A percentile compares a stretch with the other conserved stretches of the same genome.
phyloP scores from a whole-genome alignment of 2,329 filamentous ascomycete species.

The Aspergillus nomiae region DNA sequence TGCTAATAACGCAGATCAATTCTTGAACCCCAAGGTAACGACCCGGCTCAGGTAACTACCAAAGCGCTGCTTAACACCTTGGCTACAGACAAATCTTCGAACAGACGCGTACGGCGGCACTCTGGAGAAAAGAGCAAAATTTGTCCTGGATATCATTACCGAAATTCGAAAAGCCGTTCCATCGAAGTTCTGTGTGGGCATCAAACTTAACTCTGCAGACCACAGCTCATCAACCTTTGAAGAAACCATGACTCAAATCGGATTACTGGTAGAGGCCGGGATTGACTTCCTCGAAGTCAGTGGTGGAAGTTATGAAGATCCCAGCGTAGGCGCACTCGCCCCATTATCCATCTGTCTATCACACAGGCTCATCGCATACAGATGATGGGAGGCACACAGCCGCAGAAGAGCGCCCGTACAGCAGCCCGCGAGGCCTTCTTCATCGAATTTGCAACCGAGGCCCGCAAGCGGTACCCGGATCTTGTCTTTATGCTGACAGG shows the following conservation, averaged over 20 bases:
- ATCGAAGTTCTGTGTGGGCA: constrained; percentile 46
- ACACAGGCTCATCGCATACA: not conserved
- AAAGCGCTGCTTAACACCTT: not conserved
- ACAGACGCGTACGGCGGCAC: constrained; percentile 53
- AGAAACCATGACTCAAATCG: constrained; percentile 61
- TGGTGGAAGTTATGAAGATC: constrained; percentile 63
- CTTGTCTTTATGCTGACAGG: constrained; percentile 62
- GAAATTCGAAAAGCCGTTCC: constrained; percentile 47
- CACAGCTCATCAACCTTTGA: constrained; percentile 41
- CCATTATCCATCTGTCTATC: not conserved
- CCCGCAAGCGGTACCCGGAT: constrained; percentile 49
- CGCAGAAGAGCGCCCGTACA: constrained; percentile 46
- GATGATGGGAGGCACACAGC: constrained; percentile 38
- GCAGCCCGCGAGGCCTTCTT: constrained; percentile 67
- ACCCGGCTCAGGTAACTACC: not conserved
- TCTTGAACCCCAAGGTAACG: constrained; percentile 39
- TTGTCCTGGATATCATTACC: constrained; percentile 49
- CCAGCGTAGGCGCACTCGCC: constrained; percentile 41
- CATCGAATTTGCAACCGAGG: constrained; percentile 62
- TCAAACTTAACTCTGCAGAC: constrained; percentile 57
- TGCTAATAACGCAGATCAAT: constrained; percentile 33
- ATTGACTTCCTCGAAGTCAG: constrained; percentile 71
- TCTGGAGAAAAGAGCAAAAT: constrained; percentile 47
- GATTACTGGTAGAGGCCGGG: constrained; percentile 43
- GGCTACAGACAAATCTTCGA: constrained; percentile 45